phyloP scores from a whole-genome alignment of 176 grass and related monocot species.

The Oryza longistaminata region DNA sequence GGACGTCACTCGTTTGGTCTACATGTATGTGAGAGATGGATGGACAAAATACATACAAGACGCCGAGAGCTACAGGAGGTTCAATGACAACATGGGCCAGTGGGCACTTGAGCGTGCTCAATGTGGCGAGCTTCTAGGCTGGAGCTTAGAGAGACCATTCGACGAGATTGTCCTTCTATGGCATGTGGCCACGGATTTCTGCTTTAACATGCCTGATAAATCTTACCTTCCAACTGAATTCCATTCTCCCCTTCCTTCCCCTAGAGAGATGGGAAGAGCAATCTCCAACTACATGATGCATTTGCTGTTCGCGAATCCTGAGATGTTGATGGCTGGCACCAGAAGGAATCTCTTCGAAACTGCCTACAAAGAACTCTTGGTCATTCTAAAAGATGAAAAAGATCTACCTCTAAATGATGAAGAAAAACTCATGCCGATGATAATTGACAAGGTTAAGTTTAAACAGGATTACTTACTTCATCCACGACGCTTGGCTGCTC shows the following conservation, averaged over 20 bases:
- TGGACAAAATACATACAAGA: background rate
- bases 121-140: background rate
- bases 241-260: too few species aligned
- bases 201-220: background rate
- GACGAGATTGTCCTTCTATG: background rate
- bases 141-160: background rate
- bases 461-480: background rate
- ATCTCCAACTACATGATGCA: conserved; percentile 15
- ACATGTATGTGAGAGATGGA: background rate
- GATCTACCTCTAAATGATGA: too few species aligned
- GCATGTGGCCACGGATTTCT: conserved; percentile 15
- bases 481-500: background rate
- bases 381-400: background rate
- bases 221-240: too few species aligned
- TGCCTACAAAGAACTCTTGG: background rate
- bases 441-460: background rate
- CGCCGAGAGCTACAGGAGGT: background rate
- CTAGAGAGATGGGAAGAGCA: background rate
- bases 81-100: background rate
- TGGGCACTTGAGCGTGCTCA: background rate
- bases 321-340: conserved; percentile 15
- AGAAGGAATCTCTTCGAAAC: background rate
- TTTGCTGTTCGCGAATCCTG: background rate
- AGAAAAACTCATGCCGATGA: too few species aligned
- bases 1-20: background rate